These are phyloP conservation scores for Pleomassaria siparia DNA, from an alignment of 2,329 filamentous ascomycete genomes.

Conservation along the genomic window DNA sequence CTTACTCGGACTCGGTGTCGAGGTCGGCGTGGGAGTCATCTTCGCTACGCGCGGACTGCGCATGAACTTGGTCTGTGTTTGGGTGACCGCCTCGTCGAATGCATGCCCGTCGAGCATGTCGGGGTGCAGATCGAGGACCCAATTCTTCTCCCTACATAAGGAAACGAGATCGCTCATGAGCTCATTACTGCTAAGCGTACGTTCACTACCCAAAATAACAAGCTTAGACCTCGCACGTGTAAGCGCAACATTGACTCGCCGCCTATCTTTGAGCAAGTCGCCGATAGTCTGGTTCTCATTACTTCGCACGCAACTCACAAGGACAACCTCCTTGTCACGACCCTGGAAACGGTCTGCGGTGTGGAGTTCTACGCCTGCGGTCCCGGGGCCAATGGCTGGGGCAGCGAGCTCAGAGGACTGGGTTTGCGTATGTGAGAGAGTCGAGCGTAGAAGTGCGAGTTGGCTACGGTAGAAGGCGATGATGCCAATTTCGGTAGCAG, in stretches of 20 bases:
- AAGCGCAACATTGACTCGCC: conserved; percentile 92
- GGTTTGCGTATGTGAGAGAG: conserved; percentile 55
- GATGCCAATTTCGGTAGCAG: conserved; percentile 78
- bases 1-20: conserved; percentile 26
- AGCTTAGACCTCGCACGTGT: conserved; percentile 92
- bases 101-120: conserved; percentile 67
- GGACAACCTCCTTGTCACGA: conserved; percentile 88
- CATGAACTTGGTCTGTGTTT: conserved; percentile 13
- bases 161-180: conserved; percentile 75
- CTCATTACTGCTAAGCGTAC: conserved; percentile 70
- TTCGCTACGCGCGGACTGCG: conserved; percentile 9
- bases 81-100: conserved; percentile 61
- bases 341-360: conserved; percentile 97
- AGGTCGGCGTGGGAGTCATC: not conserved
- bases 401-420: conserved; percentile 48
- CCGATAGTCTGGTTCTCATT: conserved; percentile 84
- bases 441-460: conserved; percentile 76
- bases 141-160: conserved; percentile 75
- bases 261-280: conserved; percentile 86
- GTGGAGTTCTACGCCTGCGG: conserved; percentile 77
- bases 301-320: conserved; percentile 83
- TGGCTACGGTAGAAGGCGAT: conserved; percentile 98
- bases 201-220: conserved; percentile 79
- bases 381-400: conserved; percentile 11
- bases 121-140: conserved; percentile 73